Conservation (phyloP, 345 rosid genomes). For the Linum lewisii region DNA sequence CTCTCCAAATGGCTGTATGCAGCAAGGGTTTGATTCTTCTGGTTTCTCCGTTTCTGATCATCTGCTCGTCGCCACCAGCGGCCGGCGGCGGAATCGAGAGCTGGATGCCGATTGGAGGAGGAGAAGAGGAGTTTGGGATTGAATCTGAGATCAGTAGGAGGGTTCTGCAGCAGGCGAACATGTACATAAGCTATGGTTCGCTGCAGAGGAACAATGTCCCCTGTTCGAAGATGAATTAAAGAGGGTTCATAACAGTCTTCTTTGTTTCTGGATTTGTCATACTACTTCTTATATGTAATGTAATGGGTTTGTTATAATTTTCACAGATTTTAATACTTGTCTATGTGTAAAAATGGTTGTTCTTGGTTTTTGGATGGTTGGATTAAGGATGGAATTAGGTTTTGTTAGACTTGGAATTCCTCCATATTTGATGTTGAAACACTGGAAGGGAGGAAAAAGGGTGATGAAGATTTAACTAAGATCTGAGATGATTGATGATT, state of each 20-base stretch:
- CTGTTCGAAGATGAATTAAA: constrained; percentile 44
- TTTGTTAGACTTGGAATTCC: too few relatives aligned
- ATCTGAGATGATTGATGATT: too few relatives aligned
- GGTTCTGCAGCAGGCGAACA: constrained; percentile 47
- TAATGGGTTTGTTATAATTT: too few relatives aligned
- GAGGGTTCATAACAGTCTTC: not conserved
- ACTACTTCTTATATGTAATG: too few relatives aligned
- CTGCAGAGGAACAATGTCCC: constrained; percentile 84
- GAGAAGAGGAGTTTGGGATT: constrained; percentile 54
- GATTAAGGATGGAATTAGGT: too few relatives aligned
- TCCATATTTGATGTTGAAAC: too few relatives aligned
- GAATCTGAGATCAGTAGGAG: constrained; percentile 80
- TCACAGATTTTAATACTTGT: too few relatives aligned
- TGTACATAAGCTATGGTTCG: constrained; percentile 85
- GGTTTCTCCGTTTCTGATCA: constrained; percentile 10
- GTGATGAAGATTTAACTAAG: too few relatives aligned
- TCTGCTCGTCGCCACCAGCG: constrained; percentile 19
- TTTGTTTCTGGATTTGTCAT: not conserved
- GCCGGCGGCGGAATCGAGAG: constrained; percentile 41
- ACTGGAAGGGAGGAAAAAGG: too few relatives aligned
- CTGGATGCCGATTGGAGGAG: constrained; percentile 38
- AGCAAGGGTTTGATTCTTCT: constrained; percentile 20
- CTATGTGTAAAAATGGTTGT: too few relatives aligned
- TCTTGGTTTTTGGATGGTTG: too few relatives aligned
- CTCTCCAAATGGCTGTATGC: constrained; percentile 19